Base-by-base conservation (phyloP, 2,329 filamentous ascomycete species). In the Fusarium beomiforme region DNA sequence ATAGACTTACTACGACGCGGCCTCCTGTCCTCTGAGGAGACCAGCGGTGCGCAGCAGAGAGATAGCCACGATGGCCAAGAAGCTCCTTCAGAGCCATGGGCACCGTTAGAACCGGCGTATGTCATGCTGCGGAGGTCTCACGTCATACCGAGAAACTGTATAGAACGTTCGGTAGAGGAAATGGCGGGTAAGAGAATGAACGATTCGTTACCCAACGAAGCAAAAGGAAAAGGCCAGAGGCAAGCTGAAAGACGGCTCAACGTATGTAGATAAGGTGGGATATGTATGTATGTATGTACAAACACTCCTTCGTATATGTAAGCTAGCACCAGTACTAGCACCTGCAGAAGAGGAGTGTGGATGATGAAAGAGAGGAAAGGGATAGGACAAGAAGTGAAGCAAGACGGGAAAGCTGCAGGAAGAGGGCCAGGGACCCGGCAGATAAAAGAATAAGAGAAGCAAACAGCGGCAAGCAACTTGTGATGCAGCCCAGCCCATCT, bases 11-110 rank as follows among this genome's bases (percentile, higher is more conserved):
- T 76, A 75, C 79, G 76, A 72, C 77, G 77, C 68, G 78, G 74
- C 78, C 81, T 82, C 71, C 83, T 80, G 66, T 82, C 79, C 53
- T 79, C 69, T 61, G 79, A 79, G 73, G 80, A 80, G 61, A 78
- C 75, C 67, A 81, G 75, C 68, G 83, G 81, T 69, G 77, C 76
- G 75, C 85, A 87, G 75, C 85, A 87, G 61, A 81, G 79, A 62
- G 81, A 80, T 65, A 87, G 80, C 84, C 85, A 87, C 67, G 84
- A 84, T 65, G 81, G 75, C 76, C 81, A 82, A 47, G 80, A 47
- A 59, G 72, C 78, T 75, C 81, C 78, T 75, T 81, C 81, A 77
- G 78, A 76, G 66, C 84, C 78, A 76, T 84, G 82, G 76, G 78
- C 76, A 69, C 84, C 77, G 75, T 84, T 81, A 76, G 79, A 80